These are phyloP conservation scores for Geranomyces michiganensis DNA, from an alignment of 192 early-diverging fungal species.

Conservation along the genomic window DNA sequence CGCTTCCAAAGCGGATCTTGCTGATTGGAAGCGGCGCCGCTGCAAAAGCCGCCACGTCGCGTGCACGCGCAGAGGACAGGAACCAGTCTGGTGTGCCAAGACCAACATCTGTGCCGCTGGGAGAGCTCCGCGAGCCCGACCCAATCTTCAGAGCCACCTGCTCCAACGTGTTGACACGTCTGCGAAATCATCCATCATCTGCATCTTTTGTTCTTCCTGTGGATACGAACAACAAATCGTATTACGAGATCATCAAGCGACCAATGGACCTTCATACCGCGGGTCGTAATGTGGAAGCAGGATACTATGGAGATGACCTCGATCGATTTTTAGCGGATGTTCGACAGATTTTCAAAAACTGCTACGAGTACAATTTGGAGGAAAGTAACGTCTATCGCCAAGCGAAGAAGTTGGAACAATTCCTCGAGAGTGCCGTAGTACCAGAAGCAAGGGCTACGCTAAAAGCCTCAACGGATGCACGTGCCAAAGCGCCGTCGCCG, in stretches of 20 bases:
- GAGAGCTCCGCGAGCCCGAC: conserved; percentile 36
- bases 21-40: conserved; percentile 10
- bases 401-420: conserved; percentile 39
- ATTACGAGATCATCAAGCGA: conserved; percentile 52
- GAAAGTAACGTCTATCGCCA: conserved; percentile 40
- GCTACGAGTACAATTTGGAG: conserved; percentile 73
- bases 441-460: conserved; percentile 15
- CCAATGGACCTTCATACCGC: conserved; percentile 79
- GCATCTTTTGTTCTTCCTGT: conserved; percentile 46
- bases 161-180: conserved; percentile 24
- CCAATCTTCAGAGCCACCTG: conserved; percentile 39
- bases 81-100: neutral
- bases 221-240: conserved; percentile 34
- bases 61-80: conserved; percentile 6
- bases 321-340: conserved; percentile 62
- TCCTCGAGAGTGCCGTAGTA: conserved; percentile 34
- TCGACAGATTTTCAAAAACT: conserved; percentile 71
- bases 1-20: conserved; percentile 8
- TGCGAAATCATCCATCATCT: conserved; percentile 36
- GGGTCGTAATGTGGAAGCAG: conserved; percentile 55
- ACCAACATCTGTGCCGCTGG: conserved; percentile 7
- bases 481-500: neutral
- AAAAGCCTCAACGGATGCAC: neutral
- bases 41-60: neutral
- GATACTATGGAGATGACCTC: conserved; percentile 56